Conservation (phyloP, 352 stramenopile genomes). For the Phytophthora cajani region DNA sequence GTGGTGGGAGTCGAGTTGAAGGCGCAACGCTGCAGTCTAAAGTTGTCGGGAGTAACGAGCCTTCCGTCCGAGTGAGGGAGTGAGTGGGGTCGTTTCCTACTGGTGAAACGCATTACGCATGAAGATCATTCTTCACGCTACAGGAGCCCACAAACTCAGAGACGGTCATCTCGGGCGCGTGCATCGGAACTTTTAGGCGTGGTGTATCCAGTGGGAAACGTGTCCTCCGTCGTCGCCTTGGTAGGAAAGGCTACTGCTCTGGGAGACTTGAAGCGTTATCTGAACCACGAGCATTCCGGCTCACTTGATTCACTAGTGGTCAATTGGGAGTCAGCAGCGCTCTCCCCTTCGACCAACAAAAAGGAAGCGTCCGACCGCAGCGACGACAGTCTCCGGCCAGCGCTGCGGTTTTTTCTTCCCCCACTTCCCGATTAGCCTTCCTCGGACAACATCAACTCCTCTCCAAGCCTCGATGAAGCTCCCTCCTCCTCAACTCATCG, state of each 20-base stretch:
- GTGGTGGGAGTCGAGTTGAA: too few relatives aligned
- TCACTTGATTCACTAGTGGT: slow-evolving; percentile 10
- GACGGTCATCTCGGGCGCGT: background rate
- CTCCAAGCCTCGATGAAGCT: slow-evolving; percentile 9
- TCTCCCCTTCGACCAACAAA: background rate
- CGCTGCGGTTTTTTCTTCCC: background rate
- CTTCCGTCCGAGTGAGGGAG: background rate
- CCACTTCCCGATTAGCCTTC: slow-evolving; percentile 14
- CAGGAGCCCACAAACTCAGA: background rate
- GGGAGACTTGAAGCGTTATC: background rate
- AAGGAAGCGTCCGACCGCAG: background rate
- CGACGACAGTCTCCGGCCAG: background rate
- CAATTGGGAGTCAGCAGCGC: background rate
- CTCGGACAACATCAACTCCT: background rate
- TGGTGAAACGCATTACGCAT: slow-evolving; percentile 1
- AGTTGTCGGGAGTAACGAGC: background rate
- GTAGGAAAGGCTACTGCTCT: background rate
- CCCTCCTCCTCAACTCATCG: background rate
- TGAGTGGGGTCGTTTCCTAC: background rate
- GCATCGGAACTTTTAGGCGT: background rate
- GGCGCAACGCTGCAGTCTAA: background rate
- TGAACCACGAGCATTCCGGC: background rate
- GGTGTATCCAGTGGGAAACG: too few relatives aligned
- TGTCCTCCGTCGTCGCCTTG: too few relatives aligned
- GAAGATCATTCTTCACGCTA: background rate